Base-by-base conservation (phyloP, 768 basidiomycete genomes). In the Rhodotorula paludigena region DNA sequence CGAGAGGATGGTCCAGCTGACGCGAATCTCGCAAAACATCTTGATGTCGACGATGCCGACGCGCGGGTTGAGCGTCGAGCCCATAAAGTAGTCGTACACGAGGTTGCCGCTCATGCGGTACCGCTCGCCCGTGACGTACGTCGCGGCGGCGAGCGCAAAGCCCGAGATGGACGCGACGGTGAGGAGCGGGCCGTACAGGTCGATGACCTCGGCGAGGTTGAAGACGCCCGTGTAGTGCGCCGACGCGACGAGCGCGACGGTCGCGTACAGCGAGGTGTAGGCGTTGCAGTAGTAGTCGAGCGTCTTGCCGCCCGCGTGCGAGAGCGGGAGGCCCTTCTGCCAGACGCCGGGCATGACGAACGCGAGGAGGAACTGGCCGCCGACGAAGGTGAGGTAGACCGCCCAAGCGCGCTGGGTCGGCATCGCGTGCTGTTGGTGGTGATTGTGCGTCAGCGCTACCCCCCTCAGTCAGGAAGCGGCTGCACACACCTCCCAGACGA, bases 221-320 rank as follows among this genome's bases (percentile, higher is more conserved):
- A 94, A 96, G 74, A 89, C 84, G 74, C 85, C 80, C 68, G 84
- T 85, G 80, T 97, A 84, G 56, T 80, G 80, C 53, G 83, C 84
- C 33, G 41, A 30, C 30, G 47, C 73, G 44, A 90, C 85, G 36
- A 90, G 87, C 74, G 84, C 77, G 76, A 93, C 81, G 52, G 92
- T 92, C 61, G 84, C 82, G 78, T 96, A 98, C 77, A 91, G 83
- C 69, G 85, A 92, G 64, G 82, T 81, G 52, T 93, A 82, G 25
- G 92, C 94, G 78, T 98, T 98, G 84, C 94, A 98, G 80, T 96
- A 90, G 83, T 98, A 98, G 81, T 84, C 87, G 76, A 98, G 84
- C 28, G n/a, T n/a, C n/a, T n/a, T 89, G 87, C 78, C 90, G 89
- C 83, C 97, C 96, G 74, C 84, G 0, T 93, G 97, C 18, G 93